Conservation (phyloP, 2,329 filamentous ascomycete species). For the Verticillium nonalfalfae region DNA sequence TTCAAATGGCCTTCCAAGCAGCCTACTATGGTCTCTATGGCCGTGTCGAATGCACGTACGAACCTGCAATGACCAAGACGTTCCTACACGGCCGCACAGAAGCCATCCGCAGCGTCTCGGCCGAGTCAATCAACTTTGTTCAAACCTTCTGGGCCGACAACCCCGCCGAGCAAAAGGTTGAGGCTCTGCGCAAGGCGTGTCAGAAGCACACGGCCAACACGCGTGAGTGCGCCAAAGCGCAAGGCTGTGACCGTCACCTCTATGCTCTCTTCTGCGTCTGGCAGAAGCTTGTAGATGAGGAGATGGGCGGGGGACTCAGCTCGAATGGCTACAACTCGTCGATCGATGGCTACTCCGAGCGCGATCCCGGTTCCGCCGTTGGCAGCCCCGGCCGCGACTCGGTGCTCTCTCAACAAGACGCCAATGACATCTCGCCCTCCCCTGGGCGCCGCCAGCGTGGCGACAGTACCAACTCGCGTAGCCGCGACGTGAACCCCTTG, state of each 20-base stretch:
- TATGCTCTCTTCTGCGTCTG: conserved; percentile 93
- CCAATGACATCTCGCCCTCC: background rate
- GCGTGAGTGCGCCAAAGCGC: conserved; percentile 78
- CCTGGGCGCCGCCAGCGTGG: conserved; percentile 28
- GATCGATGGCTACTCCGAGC: conserved; percentile 38
- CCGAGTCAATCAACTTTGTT: conserved; percentile 81
- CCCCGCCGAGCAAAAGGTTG: conserved; percentile 74
- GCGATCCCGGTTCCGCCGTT: conserved; percentile 36
- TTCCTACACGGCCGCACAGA: conserved; percentile 93
- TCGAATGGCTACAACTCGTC: conserved; percentile 62
- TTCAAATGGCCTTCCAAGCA: conserved; percentile 98
- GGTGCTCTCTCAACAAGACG: conserved; percentile 24
- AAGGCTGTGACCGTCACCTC: conserved; percentile 87
- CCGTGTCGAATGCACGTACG: conserved; percentile 89
- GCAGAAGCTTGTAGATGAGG: conserved; percentile 81
- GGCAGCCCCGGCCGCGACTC: conserved; percentile 50
- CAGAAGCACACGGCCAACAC: conserved; percentile 76
- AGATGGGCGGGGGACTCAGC: conserved; percentile 46
- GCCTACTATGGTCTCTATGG: conserved; percentile 97
- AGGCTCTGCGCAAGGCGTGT: conserved; percentile 76
- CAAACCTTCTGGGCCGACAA: conserved; percentile 94
- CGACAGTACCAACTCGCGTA: conserved; percentile 47
- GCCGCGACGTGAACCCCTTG: conserved; percentile 39
- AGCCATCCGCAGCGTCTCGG: conserved; percentile 79
- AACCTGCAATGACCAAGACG: conserved; percentile 96